A percentile compares a stretch with the other conserved stretches of the same genome.
Conservation (phyloP, 1,284 basidiomycete genomes). For the Tilletia indica region DNA sequence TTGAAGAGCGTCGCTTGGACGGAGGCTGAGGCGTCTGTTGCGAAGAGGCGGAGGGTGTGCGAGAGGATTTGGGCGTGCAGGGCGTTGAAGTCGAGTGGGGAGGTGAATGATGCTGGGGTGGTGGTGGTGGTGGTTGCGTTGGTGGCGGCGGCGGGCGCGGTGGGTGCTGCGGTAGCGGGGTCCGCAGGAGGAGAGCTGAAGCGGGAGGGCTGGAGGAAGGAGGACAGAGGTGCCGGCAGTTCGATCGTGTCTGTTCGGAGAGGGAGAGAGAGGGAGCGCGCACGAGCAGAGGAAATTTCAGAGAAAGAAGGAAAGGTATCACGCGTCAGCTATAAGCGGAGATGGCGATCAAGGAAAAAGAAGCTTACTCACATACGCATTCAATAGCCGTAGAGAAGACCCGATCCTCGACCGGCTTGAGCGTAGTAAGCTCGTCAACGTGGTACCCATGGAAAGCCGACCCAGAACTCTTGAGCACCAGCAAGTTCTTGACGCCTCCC, state of each 20-base stretch:
- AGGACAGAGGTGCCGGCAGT: slow-evolving; percentile 60
- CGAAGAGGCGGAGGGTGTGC: slow-evolving; percentile 78
- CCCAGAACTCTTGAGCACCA: slow-evolving; percentile 82
- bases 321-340: slow-evolving; percentile 52
- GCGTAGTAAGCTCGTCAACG: slow-evolving; percentile 83
- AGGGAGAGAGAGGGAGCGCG: neutral
- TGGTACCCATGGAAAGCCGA: slow-evolving; percentile 81
- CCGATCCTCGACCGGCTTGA: slow-evolving; percentile 57
- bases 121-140: neutral
- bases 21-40: slow-evolving; percentile 80
- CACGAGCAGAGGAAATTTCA: neutral
- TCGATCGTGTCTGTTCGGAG: slow-evolving; percentile 65
- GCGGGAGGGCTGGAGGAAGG: slow-evolving; percentile 59
- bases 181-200: slow-evolving; percentile 9
- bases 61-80: slow-evolving; percentile 64
- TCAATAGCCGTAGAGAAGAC: slow-evolving; percentile 53
- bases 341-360: slow-evolving; percentile 57
- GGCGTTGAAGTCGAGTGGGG: slow-evolving; percentile 49
- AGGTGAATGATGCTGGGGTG: slow-evolving; percentile 17
- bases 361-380: slow-evolving; percentile 55
- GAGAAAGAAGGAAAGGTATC: neutral
- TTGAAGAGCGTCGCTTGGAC: slow-evolving; percentile 92
- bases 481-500: slow-evolving; percentile 39
- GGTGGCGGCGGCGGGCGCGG: neutral
- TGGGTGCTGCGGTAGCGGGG: neutral